These are phyloP conservation scores for Leucosporidium creatinivorum DNA, from an alignment of 768 basidiomycete species.

Conservation along the genomic window DNA sequence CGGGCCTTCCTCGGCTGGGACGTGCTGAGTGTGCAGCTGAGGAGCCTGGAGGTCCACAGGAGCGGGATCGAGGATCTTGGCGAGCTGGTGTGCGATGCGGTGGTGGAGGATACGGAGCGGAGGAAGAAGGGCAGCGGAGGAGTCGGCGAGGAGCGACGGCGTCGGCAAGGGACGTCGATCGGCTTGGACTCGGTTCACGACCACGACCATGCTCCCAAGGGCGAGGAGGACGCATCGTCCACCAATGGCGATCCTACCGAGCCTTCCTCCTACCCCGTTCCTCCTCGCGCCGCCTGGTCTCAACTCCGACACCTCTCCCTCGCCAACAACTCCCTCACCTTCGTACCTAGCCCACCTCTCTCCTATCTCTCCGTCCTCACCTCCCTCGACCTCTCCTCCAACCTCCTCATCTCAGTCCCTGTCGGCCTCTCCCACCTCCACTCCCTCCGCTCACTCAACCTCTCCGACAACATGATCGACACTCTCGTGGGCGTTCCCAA, in stretches of 20 bases:
- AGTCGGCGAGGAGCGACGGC: slow-evolving; percentile 7
- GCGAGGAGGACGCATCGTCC: neutral
- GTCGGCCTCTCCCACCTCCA: slow-evolving; percentile 63
- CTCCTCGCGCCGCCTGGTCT: slow-evolving; percentile 37
- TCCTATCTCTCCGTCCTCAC: slow-evolving; percentile 64
- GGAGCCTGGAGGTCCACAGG: slow-evolving; percentile 65
- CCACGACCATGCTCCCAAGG: neutral
- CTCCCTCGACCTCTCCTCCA: slow-evolving; percentile 70
- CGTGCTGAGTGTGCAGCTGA: slow-evolving; percentile 59
- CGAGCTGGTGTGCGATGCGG: slow-evolving; percentile 67
- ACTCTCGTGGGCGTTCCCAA: slow-evolving; percentile 82
- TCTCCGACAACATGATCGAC: slow-evolving; percentile 96
- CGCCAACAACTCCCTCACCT: slow-evolving; percentile 72
- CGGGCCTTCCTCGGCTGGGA: slow-evolving; percentile 78
- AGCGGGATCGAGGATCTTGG: slow-evolving; percentile 75
- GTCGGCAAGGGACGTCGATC: slow-evolving; percentile 1
- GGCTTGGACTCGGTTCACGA: neutral
- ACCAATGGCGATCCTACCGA: neutral
- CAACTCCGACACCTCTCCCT: slow-evolving; percentile 68
- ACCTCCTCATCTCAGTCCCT: slow-evolving; percentile 76
- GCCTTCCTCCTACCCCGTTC: slow-evolving; percentile 11
- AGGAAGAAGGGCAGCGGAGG: slow-evolving; percentile 48
- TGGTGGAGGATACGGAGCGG: slow-evolving; percentile 65
- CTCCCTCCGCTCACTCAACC: slow-evolving; percentile 80
- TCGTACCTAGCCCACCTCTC: slow-evolving; percentile 60